These are phyloP conservation scores for Chondrostereum purpureum DNA, from an alignment of 1,284 basidiomycete species.

Conservation along the genomic window DNA sequence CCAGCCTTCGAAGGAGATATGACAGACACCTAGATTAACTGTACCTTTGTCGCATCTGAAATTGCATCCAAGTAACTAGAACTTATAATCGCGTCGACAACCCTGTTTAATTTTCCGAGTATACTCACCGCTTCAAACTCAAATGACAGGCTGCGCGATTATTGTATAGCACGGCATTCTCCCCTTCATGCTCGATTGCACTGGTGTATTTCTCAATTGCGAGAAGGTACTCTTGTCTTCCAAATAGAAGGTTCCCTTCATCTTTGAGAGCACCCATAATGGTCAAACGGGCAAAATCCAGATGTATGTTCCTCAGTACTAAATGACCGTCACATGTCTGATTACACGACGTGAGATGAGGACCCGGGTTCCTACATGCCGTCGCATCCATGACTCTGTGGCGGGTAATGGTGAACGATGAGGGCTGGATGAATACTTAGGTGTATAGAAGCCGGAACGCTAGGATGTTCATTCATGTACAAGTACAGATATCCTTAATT, in stretches of 20 bases:
- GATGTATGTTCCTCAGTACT: no score
- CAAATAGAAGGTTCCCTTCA: slow-evolving; percentile 24
- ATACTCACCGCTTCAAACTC: slow-evolving; percentile 18
- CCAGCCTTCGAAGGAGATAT: background rate
- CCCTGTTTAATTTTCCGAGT: background rate
- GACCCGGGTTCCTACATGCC: background rate
- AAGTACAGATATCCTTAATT: no score
- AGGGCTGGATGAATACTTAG: background rate
- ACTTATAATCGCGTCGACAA: background rate
- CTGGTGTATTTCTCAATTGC: slow-evolving; percentile 22
- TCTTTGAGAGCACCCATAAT: slow-evolving; percentile 19
- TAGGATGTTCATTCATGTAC: no score
- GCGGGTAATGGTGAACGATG: background rate
- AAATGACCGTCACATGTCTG: background rate
- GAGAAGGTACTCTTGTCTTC: slow-evolving; percentile 17
- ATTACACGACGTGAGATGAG: background rate
- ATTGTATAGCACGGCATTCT: slow-evolving; percentile 23
- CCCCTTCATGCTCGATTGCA: slow-evolving; percentile 20
- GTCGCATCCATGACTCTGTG: background rate
- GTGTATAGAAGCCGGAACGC: no score
- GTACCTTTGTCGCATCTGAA: background rate
- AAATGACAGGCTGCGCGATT: slow-evolving; percentile 26
- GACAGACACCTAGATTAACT: background rate
- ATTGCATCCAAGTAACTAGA: slow-evolving; percentile 11
- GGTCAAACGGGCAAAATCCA: no score